phyloP scores from a whole-genome alignment of 2,329 filamentous ascomycete genomes.

The Didymella segeticola region DNA sequence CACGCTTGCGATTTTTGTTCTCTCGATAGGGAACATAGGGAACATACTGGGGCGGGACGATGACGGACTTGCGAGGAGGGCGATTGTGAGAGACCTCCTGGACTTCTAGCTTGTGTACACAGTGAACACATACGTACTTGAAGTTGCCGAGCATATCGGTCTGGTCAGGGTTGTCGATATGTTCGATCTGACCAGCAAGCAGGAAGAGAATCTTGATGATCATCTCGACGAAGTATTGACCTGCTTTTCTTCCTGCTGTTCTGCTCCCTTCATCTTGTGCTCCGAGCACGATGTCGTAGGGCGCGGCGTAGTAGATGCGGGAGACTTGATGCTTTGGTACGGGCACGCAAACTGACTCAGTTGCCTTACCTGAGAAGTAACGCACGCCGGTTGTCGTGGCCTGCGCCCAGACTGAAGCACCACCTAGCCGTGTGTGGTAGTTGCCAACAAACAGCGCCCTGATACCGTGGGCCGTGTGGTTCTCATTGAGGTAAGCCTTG shows the following conservation, averaged over 20 bases:
- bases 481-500: not conserved
- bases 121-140: not conserved
- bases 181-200: not conserved
- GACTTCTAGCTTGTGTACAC: not conserved
- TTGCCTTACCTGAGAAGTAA: constrained; percentile 5
- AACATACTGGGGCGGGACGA: too few species aligned
- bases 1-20: not conserved
- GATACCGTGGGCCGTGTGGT: not conserved
- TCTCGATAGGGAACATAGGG: not conserved
- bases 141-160: constrained; percentile 6
- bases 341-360: not conserved
- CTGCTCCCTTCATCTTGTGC: not conserved
- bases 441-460: constrained; percentile 8
- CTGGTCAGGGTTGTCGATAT: not conserved
- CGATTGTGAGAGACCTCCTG: not conserved
- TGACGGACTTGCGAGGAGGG: too few species aligned
- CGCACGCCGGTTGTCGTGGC: not conserved
- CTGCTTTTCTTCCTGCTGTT: not conserved
- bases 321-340: not conserved
- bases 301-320: not conserved
- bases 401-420: constrained; percentile 11
- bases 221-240: constrained; percentile 2
- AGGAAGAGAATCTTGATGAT: constrained; percentile 16
- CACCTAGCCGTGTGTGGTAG: not conserved
- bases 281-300: not conserved